Conservation (phyloP, 441 rosid species). For the Aleurites moluccanus region DNA sequence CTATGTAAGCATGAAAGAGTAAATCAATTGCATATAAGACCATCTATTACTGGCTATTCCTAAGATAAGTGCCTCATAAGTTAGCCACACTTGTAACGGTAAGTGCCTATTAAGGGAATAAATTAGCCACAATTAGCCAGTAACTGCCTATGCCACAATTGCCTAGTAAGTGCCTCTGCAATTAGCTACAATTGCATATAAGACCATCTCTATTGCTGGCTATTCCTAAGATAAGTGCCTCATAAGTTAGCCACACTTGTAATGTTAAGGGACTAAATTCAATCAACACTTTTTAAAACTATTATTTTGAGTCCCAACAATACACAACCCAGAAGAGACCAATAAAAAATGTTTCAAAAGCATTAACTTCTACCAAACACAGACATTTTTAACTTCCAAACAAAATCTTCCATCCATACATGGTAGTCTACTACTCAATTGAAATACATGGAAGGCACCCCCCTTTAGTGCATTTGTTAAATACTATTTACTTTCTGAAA, state of each 20-base stretch:
- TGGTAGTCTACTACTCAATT: slow-evolving; percentile 1
- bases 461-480: not conserved
- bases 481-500: not conserved
- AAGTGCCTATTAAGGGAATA: too few relatives aligned
- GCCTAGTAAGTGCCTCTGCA: too few relatives aligned
- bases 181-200: too few relatives aligned
- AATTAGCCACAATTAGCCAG: too few relatives aligned
- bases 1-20: too few relatives aligned
- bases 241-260: not conserved
- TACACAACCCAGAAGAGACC: slow-evolving; percentile 3
- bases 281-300: not conserved
- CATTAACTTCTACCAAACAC: not conserved
- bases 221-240: not conserved
- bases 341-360: not conserved
- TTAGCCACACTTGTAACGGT: not conserved
- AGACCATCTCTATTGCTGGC: not conserved
- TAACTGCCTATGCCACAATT: too few relatives aligned
- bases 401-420: not conserved
- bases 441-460: not conserved
- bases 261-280: not conserved
- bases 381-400: not conserved
- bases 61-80: not conserved
- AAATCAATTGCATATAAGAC: not conserved
- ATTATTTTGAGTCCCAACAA: not conserved
- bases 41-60: not conserved